Percentiles rank a stretch among this genome's conserved stretches.
Conservation (phyloP, 371 early-diverging fungal species). For the Mucor lusitanicus region DNA sequence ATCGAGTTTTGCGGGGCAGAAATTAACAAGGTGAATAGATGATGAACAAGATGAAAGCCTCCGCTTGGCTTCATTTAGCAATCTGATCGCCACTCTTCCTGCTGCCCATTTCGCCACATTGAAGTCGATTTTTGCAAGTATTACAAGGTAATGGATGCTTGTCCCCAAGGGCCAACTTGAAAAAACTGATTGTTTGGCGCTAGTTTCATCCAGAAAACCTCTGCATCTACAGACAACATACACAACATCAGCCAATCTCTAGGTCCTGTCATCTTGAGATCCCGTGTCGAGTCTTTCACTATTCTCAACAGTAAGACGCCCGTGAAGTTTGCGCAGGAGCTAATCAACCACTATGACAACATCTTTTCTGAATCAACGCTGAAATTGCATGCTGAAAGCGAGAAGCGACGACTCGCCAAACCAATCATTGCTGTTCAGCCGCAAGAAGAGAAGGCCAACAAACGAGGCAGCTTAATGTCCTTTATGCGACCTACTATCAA, state of each 20-base stretch:
- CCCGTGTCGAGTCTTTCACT: slow-evolving; percentile 48
- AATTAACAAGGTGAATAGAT: not conserved
- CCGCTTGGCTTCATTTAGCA: slow-evolving; percentile 50
- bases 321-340: slow-evolving; percentile 46
- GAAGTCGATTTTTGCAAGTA: slow-evolving; percentile 40
- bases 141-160: slow-evolving; percentile 38
- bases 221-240: slow-evolving; percentile 2
- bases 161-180: too few species aligned
- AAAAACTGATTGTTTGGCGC: not conserved
- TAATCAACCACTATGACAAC: slow-evolving; percentile 39
- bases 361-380: slow-evolving; percentile 38
- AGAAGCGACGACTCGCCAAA: slow-evolving; percentile 37
- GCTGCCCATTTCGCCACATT: slow-evolving; percentile 57
- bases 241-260: slow-evolving; percentile 46
- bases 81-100: slow-evolving; percentile 60
- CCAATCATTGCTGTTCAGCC: slow-evolving; percentile 27
- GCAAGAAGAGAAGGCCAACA: slow-evolving; percentile 10
- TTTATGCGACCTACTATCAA: slow-evolving; percentile 34
- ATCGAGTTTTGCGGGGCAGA: too few species aligned
- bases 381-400: slow-evolving; percentile 42
- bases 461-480: slow-evolving; percentile 36
- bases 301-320: slow-evolving; percentile 61
- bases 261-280: slow-evolving; percentile 59
- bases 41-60: slow-evolving; percentile 50
- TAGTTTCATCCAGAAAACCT: slow-evolving; percentile 6